Evolutionary conservation across 306 rosid genomes (phyloP).

Genomic region (barrel medic (Medicago truncatula)): DNA sequence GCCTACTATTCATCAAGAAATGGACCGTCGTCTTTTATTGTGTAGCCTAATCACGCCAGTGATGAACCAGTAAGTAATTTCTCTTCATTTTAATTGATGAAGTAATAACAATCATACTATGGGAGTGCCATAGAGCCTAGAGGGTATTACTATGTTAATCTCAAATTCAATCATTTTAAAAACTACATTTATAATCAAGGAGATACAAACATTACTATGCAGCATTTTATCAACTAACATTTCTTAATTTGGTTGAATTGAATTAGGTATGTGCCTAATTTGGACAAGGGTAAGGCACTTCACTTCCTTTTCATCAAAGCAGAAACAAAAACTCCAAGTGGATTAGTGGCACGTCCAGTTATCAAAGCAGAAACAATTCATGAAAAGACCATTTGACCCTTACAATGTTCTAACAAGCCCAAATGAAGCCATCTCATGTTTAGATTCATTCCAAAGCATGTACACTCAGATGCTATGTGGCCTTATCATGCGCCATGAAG

Average conservation of each 20-base stretch:
- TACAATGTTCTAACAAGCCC: slow-evolving; percentile 90
- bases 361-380: slow-evolving; percentile 81
- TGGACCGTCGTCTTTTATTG: slow-evolving; percentile 78
- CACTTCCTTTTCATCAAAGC: slow-evolving; percentile 81
- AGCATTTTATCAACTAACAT: no score
- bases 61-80: slow-evolving; percentile 66
- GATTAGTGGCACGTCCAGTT: slow-evolving; percentile 86
- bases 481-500: slow-evolving; percentile 74
- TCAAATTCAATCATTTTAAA: no score
- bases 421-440: slow-evolving; percentile 70
- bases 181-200: no score
- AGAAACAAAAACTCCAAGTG: slow-evolving; percentile 79
- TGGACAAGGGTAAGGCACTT: slow-evolving; percentile 91
- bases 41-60: slow-evolving; percentile 91
- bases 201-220: no score
- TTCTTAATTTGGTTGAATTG: not conserved
- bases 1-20: slow-evolving; percentile 80
- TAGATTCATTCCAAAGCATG: slow-evolving; percentile 88
- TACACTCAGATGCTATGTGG: slow-evolving; percentile 95
- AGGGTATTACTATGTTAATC: no score
- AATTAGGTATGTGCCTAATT: slow-evolving; percentile 65
- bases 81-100: not conserved
- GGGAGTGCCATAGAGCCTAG: no score
- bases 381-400: slow-evolving; percentile 78
- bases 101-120: no score